Percentiles rank a stretch among this genome's conserved stretches.
These are phyloP conservation scores for Acer negundo DNA, from an alignment of 345 rosid genomes.

Conservation along the genomic window DNA sequence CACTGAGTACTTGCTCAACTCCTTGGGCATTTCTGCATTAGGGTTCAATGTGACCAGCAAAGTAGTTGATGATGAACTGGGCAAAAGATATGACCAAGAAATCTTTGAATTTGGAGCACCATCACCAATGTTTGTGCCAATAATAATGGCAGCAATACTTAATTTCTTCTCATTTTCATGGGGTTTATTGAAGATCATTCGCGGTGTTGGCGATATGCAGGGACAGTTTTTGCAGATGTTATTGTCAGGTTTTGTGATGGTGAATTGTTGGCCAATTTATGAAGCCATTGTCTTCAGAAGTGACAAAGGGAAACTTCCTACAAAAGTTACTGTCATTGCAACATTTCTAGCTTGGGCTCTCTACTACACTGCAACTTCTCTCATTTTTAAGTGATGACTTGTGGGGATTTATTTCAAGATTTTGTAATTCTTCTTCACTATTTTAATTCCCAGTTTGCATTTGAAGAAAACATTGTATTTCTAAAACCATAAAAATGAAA, in stretches of 20 bases:
- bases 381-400: slow-evolving; percentile 27
- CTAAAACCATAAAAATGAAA: neutral
- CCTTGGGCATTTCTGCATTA: slow-evolving; percentile 41
- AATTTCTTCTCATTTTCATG: slow-evolving; percentile 44
- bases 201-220: slow-evolving; percentile 15
- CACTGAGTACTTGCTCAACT: slow-evolving; percentile 46
- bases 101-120: slow-evolving; percentile 60
- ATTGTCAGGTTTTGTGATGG: slow-evolving; percentile 39
- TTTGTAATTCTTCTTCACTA: no score
- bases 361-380: slow-evolving; percentile 21
- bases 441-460: no score
- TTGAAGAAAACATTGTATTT: neutral
- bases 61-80: slow-evolving; percentile 49
- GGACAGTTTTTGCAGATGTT: slow-evolving; percentile 41
- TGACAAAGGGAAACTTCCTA: slow-evolving; percentile 55
- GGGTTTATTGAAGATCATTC: slow-evolving; percentile 29
- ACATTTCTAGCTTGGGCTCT: slow-evolving; percentile 35
- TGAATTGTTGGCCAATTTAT: slow-evolving; percentile 61
- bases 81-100: slow-evolving; percentile 54
- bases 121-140: slow-evolving; percentile 53
- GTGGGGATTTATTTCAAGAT: no score
- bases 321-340: slow-evolving; percentile 30
- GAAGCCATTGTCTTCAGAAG: slow-evolving; percentile 61
- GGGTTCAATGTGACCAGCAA: slow-evolving; percentile 69
- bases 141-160: slow-evolving; percentile 46